These are phyloP conservation scores for Aspergillus latus DNA, from an alignment of 2,329 filamentous ascomycete species.

Conservation along the genomic window DNA sequence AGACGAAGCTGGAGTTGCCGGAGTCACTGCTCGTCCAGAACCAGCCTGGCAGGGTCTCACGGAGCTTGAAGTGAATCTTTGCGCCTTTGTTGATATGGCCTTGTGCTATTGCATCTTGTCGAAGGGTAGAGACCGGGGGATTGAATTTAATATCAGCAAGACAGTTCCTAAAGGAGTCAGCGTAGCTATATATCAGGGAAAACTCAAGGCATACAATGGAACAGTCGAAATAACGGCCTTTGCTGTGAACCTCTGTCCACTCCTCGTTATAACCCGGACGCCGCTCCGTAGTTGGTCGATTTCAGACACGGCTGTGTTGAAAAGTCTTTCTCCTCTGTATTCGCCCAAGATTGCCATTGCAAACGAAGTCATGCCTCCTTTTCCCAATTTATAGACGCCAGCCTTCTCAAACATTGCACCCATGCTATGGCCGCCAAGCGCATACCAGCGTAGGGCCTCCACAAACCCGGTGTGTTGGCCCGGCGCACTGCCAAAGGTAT, in stretches of 20 bases:
- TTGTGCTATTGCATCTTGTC: constrained; percentile 23
- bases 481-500: constrained; percentile 19
- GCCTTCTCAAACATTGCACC: constrained; percentile 24
- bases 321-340: constrained; percentile 2
- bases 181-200: neutral
- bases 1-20: constrained; percentile 14
- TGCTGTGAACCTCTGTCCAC: neutral
- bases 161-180: constrained; percentile 6
- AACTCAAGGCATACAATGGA: neutral
- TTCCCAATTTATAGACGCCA: constrained; percentile 27
- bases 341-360: constrained; percentile 17
- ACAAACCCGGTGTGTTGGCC: constrained; percentile 27
- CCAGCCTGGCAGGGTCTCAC: constrained; percentile 14
- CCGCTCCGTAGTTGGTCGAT: neutral
- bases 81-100: constrained; percentile 32
- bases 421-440: constrained; percentile 28
- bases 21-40: constrained; percentile 10
- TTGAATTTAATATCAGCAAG: constrained; percentile 25
- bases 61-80: constrained; percentile 30
- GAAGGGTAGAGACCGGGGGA: constrained; percentile 26
- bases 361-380: constrained; percentile 26
- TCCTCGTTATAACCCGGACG: neutral
- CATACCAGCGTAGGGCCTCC: constrained; percentile 33
- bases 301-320: neutral
- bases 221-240: neutral